phyloP scores from a whole-genome alignment of 805 yeast species.

The Metschnikowia sp. region DNA sequence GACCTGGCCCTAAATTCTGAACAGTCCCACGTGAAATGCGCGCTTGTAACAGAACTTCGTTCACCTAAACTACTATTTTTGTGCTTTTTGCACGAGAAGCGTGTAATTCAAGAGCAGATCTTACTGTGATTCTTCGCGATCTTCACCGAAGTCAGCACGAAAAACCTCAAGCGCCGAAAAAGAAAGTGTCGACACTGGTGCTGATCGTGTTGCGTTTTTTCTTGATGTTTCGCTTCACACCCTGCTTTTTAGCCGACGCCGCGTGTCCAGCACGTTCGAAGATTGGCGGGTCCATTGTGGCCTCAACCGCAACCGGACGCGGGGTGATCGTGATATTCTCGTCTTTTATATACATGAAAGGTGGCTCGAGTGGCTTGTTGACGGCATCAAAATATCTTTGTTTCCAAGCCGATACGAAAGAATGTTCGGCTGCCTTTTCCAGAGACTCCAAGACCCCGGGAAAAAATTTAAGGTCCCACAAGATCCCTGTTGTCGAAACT shows the following conservation, averaged over 20 bases:
- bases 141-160: too few species aligned
- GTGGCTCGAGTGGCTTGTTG: constrained; percentile 6
- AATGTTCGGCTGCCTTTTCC: constrained; percentile 2
- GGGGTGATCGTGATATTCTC: constrained; percentile 3
- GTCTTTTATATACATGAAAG: constrained; percentile 15
- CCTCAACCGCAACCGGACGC: neutral
- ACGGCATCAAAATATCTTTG: constrained; percentile 12
- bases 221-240: neutral
- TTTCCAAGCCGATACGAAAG: constrained; percentile 14
- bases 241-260: neutral
- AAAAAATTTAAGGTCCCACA: constrained; percentile 19
- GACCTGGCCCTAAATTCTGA: too few species aligned
- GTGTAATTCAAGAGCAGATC: neutral
- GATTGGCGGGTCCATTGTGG: neutral
- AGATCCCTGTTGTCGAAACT: neutral
- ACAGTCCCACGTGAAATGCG: too few species aligned
- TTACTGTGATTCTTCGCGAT: too few species aligned
- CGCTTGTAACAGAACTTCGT: too few species aligned
- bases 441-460: constrained; percentile 8
- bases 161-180: constrained; percentile 1
- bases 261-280: constrained; percentile 6
- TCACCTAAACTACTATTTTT: neutral
- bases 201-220: constrained; percentile 9
- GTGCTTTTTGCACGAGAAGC: neutral
- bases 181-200: constrained; percentile 9